A percentile compares a stretch with the other conserved stretches of the same genome.
phyloP scores from a whole-genome alignment of 805 yeast genomes.

The Wickerhamomyces mucosus region DNA sequence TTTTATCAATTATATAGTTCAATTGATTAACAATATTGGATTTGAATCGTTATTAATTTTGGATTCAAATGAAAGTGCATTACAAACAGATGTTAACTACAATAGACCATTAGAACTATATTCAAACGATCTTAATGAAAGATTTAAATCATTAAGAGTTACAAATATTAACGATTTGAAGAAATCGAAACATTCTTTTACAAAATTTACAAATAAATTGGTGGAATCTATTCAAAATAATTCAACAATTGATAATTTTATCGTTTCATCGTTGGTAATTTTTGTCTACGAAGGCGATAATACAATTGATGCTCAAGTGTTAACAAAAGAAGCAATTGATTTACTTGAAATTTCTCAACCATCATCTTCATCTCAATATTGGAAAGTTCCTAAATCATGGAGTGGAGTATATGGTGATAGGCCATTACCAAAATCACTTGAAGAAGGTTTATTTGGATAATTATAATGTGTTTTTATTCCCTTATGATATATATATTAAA shows the following conservation, averaged over 20 bases:
- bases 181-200: slow-evolving; percentile 4
- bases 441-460: slow-evolving; percentile 66
- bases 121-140: slow-evolving; percentile 11
- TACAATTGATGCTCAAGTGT: slow-evolving; percentile 50
- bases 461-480: no score
- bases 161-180: slow-evolving; percentile 4
- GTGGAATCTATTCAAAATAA: slow-evolving; percentile 4
- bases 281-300: slow-evolving; percentile 91
- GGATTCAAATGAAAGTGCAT: slow-evolving; percentile 67
- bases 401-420: slow-evolving; percentile 71
- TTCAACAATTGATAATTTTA: no score
- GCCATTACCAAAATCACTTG: slow-evolving; percentile 57
- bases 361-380: no score
- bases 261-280: slow-evolving; percentile 35
- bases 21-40: slow-evolving; percentile 32
- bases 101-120: slow-evolving; percentile 11
- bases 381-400: slow-evolving; percentile 73
- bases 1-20: slow-evolving; percentile 45
- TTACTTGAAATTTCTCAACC: slow-evolving; percentile 18
- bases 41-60: slow-evolving; percentile 44
- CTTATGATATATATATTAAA: no score
- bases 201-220: slow-evolving; percentile 9
- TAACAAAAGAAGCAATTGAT: slow-evolving; percentile 32
- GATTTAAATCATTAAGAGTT: slow-evolving; percentile 11
- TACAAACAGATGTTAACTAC: slow-evolving; percentile 17